Conservation (phyloP, 495 filamentous ascomycete genomes). For the Rhizodiscina lignyota region DNA sequence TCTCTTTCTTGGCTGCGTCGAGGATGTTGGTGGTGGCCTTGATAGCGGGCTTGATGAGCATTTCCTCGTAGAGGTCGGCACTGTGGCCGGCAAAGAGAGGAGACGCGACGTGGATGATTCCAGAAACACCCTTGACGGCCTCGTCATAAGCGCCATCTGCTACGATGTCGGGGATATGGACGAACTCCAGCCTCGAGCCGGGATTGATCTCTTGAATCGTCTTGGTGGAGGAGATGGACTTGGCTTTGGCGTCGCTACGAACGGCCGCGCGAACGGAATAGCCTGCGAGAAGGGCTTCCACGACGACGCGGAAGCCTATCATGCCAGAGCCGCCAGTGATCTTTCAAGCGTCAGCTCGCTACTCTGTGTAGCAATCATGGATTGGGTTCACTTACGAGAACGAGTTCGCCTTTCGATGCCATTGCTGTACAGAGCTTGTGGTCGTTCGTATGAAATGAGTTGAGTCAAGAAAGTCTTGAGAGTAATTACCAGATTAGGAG, state of each 20-base stretch:
- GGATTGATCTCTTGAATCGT: conserved; percentile 10
- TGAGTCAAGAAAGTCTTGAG: no score
- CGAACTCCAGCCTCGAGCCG: conserved; percentile 20
- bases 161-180: conserved; percentile 31
- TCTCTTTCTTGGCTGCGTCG: conserved; percentile 18
- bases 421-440: no score
- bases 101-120: conserved; percentile 36
- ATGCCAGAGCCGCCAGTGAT: no score
- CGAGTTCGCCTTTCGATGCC: no score
- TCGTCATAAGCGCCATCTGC: conserved; percentile 26
- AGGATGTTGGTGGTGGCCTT: conserved; percentile 23
- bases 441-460: no score
- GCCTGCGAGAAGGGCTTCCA: conserved; percentile 11
- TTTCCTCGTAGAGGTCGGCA: conserved; percentile 6
- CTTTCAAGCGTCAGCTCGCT: no score
- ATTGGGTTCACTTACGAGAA: no score
- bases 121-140: conserved; percentile 28
- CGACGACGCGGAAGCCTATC: conserved; percentile 21
- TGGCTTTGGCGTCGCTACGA: conserved; percentile 18
- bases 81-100: conserved; percentile 16
- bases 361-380: no score
- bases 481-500: no score
- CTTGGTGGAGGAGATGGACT: conserved; percentile 6
- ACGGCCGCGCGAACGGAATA: conserved; percentile 29
- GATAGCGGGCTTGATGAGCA: conserved; percentile 22